A percentile compares a stretch with the other conserved stretches of the same genome.
Evolutionary conservation across 805 yeast species (phyloP).

Genomic region (Cyberlindnera sargentensis): DNA sequence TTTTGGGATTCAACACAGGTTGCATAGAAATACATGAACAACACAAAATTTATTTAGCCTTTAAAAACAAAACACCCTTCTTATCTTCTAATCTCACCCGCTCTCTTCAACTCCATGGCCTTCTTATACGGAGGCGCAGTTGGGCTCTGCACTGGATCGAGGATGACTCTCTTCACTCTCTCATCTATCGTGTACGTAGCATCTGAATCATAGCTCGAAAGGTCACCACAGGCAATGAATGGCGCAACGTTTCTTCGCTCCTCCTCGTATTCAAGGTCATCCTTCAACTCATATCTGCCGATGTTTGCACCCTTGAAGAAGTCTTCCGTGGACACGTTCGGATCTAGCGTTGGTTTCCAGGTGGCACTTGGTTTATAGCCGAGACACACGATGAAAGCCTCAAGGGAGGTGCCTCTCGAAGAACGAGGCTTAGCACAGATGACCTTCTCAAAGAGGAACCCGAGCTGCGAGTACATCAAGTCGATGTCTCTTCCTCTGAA

Average conservation of each 20-base stretch:
- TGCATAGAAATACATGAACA: too few relatives aligned
- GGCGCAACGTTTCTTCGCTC: constrained; percentile 79
- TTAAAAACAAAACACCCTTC: constrained; percentile 1
- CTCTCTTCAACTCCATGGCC: constrained; percentile 81
- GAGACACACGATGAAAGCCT: constrained; percentile 87
- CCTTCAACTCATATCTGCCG: constrained; percentile 44
- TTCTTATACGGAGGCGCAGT: constrained; percentile 95
- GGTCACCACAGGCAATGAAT: constrained; percentile 94
- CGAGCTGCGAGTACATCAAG: constrained; percentile 84
- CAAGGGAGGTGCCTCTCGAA: constrained; percentile 90
- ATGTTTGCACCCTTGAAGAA: constrained; percentile 61
- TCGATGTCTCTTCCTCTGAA: constrained; percentile 96
- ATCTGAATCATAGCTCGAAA: constrained; percentile 84
- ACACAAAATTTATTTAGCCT: too few relatives aligned
- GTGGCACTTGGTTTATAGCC: constrained; percentile 79
- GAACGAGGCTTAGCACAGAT: constrained; percentile 96
- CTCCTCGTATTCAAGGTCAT: constrained; percentile 37
- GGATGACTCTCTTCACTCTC: constrained; percentile 34
- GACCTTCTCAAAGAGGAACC: constrained; percentile 77
- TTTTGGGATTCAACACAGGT: too few relatives aligned
- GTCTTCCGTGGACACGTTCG: constrained; percentile 65
- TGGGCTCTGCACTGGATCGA: constrained; percentile 93
- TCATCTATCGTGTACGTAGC: constrained; percentile 65
- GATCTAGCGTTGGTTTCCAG: constrained; percentile 67
- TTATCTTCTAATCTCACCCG: constrained; percentile 46